A percentile compares a stretch with the other conserved stretches of the same genome.
Evolutionary conservation across 1,284 basidiomycete species (phyloP).

Genomic region (Vanrija sp.): DNA sequence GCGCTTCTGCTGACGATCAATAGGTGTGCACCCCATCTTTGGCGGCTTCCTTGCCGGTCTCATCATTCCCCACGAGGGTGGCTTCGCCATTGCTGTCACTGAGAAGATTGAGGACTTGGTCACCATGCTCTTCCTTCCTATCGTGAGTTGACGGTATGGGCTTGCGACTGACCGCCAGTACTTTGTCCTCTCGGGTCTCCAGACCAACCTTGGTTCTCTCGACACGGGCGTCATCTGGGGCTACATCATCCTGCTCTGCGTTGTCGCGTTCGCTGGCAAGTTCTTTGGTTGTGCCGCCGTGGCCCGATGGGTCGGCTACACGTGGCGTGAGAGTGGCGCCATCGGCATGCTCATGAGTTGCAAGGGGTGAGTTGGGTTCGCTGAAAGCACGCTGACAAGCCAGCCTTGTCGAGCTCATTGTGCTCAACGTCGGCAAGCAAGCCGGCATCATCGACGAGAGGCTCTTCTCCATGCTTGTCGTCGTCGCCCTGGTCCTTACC

Average conservation of each 20-base stretch:
- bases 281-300: slow-evolving; percentile 63
- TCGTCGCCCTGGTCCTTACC: slow-evolving; percentile 80
- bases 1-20: not conserved
- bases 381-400: no score
- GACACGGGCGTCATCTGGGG: slow-evolving; percentile 74
- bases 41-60: slow-evolving; percentile 82
- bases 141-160: slow-evolving; percentile 55
- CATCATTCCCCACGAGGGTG: slow-evolving; percentile 81
- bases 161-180: slow-evolving; percentile 54
- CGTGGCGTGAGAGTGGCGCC: slow-evolving; percentile 71
- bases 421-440: slow-evolving; percentile 81
- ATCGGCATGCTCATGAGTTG: slow-evolving; percentile 90
- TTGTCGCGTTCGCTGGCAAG: slow-evolving; percentile 77
- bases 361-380: slow-evolving; percentile 63
- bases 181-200: slow-evolving; percentile 74
- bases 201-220: slow-evolving; percentile 75
- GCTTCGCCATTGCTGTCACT: slow-evolving; percentile 70
- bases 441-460: slow-evolving; percentile 69
- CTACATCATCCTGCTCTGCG: slow-evolving; percentile 73
- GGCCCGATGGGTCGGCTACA: slow-evolving; percentile 66
- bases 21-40: slow-evolving; percentile 70
- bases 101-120: slow-evolving; percentile 74
- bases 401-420: slow-evolving; percentile 75
- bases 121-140: slow-evolving; percentile 66
- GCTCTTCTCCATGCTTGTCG: slow-evolving; percentile 79